Percentiles rank a stretch among this genome's conserved stretches.
Conservation (phyloP, 1,139 yeast species). For the Yamadazyma buinensis region DNA sequence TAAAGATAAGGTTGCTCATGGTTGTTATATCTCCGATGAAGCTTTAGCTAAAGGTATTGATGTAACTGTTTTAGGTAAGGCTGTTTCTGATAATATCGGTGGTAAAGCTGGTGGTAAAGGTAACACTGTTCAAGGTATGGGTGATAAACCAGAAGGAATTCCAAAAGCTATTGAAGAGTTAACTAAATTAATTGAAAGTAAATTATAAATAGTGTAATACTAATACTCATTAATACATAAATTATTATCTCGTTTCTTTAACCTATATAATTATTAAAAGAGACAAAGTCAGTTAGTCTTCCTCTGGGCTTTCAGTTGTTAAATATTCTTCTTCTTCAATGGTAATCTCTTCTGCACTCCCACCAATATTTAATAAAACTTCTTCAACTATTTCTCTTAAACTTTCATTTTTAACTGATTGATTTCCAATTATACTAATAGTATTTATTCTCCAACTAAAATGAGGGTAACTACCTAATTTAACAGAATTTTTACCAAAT, state of each 20-base stretch:
- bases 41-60: conserved; percentile 70
- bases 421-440: conserved; percentile 65
- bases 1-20: conserved; percentile 86
- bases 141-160: conserved; percentile 71
- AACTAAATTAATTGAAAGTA: conserved; percentile 50
- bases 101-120: conserved; percentile 99
- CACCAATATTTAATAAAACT: conserved; percentile 39
- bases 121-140: conserved; percentile 94
- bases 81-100: conserved; percentile 74
- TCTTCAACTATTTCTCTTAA: conserved; percentile 45
- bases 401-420: conserved; percentile 25
- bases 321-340: conserved; percentile 50
- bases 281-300: too few relatives aligned
- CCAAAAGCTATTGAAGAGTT: conserved; percentile 71
- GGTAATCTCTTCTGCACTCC: conserved; percentile 51
- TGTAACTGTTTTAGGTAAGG: conserved; percentile 71
- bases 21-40: conserved; percentile 77
- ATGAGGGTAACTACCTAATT: conserved; percentile 85
- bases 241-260: too few relatives aligned
- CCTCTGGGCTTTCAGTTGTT: conserved; percentile 15
- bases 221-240: too few relatives aligned
- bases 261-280: too few relatives aligned
- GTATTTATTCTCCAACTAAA: conserved; percentile 60
- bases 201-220: conserved; percentile 29
- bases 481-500: conserved; percentile 40